phyloP scores from a whole-genome alignment of 805 yeast species.

The Candida gorgasii region DNA sequence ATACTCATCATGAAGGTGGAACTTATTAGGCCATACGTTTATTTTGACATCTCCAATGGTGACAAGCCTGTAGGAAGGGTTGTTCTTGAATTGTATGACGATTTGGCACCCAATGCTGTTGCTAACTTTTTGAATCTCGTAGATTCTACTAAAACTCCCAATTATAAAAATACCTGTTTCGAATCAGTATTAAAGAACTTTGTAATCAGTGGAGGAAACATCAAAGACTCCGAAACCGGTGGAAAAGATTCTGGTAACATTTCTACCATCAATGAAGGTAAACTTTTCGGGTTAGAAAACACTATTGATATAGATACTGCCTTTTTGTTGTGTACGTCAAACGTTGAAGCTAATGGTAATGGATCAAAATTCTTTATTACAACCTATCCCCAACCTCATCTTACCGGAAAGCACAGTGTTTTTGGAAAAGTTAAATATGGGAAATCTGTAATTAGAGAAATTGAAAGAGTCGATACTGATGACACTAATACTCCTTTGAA shows the following conservation, averaged over 20 bases:
- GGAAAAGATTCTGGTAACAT: conserved; percentile 38
- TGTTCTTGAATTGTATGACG: conserved; percentile 53
- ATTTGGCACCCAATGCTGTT: conserved; percentile 57
- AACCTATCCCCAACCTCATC: conserved; percentile 69
- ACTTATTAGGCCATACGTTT: conserved; percentile 32
- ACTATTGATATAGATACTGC: conserved; percentile 43
- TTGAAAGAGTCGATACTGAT: conserved; percentile 50
- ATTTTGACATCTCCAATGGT: conserved; percentile 54
- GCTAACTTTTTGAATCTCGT: conserved; percentile 50
- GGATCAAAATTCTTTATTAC: conserved; percentile 72
- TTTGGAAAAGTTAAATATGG: conserved; percentile 74
- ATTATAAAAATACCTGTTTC: conserved; percentile 45
- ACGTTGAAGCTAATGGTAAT: conserved; percentile 43
- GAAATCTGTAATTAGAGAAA: conserved; percentile 65
- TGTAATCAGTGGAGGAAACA: conserved; percentile 24
- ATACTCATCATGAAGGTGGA: conserved; percentile 31
- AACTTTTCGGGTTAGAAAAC: conserved; percentile 60
- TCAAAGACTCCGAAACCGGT: conserved; percentile 22
- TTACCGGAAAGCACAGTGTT: conserved; percentile 73
- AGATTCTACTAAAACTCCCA: conserved; percentile 17
- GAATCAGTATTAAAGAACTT: conserved; percentile 69
- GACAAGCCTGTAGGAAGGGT: conserved; percentile 52
- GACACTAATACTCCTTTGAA: conserved; percentile 45
- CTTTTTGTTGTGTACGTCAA: conserved; percentile 65
- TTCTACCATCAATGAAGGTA: conserved; percentile 18